Percentiles rank a stretch among this genome's conserved stretches.
Conservation (phyloP, 2,329 filamentous ascomycete genomes). For the Colletotrichum australisinense region DNA sequence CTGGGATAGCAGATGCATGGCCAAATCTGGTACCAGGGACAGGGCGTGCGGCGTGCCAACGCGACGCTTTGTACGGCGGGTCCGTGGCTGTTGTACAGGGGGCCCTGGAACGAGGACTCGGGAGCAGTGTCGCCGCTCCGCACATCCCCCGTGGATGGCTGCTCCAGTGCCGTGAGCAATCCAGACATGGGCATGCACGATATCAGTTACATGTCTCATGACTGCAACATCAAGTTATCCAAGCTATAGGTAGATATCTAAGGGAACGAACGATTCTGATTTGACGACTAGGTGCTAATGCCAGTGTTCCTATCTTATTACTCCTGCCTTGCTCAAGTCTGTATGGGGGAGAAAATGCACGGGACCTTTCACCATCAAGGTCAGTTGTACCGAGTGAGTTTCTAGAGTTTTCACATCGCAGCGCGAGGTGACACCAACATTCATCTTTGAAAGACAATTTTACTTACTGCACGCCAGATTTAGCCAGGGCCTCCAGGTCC, state of each 20-base stretch:
- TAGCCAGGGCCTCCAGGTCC: neutral
- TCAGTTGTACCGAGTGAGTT: neutral
- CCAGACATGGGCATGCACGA: neutral
- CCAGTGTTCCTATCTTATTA: no score
- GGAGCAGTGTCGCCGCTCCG: constrained; percentile 26
- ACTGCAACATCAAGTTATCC: neutral
- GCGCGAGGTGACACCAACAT: neutral
- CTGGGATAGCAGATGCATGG: constrained; percentile 28
- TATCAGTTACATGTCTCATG: constrained; percentile 2
- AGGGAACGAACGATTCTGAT: neutral
- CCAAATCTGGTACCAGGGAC: constrained; percentile 24
- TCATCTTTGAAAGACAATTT: neutral
- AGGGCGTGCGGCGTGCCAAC: constrained; percentile 18
- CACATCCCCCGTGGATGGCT: constrained; percentile 9
- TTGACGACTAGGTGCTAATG: neutral
- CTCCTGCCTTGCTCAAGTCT: neutral
- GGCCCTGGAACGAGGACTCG: constrained; percentile 23
- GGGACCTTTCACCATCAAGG: neutral
- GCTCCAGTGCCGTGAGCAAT: neutral
- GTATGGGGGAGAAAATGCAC: neutral
- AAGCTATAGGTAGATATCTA: neutral
- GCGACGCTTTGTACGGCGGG: constrained; percentile 25
- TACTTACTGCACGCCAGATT: neutral
- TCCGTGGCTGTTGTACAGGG: constrained; percentile 24
- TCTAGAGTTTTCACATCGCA: neutral